phyloP scores from a whole-genome alignment of 495 filamentous ascomycete species.

The Penicillium coffeae region DNA sequence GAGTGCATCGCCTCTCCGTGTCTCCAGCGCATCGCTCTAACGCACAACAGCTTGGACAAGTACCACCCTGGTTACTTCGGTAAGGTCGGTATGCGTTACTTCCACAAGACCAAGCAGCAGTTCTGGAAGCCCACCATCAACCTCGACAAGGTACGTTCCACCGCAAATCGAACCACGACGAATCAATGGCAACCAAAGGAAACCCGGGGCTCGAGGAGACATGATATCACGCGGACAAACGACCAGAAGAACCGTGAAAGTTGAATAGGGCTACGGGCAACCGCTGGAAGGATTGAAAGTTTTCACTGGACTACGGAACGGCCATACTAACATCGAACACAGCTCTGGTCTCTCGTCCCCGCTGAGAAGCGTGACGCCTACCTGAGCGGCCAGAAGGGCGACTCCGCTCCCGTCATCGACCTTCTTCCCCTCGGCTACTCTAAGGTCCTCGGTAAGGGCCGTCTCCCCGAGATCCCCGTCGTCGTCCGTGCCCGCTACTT shows the following conservation, averaged over 20 bases:
- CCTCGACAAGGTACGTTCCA: conserved; percentile 72
- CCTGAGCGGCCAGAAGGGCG: conserved; percentile 64
- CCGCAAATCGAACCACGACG: neutral
- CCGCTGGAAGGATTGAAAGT: conserved; percentile 16
- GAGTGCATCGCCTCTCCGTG: neutral
- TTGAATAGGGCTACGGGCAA: neutral
- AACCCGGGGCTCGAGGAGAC: conserved; percentile 2
- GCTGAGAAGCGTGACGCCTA: conserved; percentile 80
- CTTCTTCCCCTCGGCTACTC: conserved; percentile 87
- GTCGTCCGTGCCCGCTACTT: conserved; percentile 87
- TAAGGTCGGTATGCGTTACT: conserved; percentile 95
- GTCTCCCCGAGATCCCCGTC: conserved; percentile 77
- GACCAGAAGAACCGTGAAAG: neutral
- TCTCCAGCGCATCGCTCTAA: neutral
- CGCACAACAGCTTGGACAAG: conserved; percentile 61
- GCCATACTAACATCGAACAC: conserved; percentile 3
- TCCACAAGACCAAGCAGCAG: conserved; percentile 84
- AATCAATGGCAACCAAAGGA: conserved; percentile 7
- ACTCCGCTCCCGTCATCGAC: conserved; percentile 88
- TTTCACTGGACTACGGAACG: conserved; percentile 1
- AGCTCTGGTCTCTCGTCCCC: conserved; percentile 83
- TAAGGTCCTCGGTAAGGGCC: conserved; percentile 91
- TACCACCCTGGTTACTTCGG: conserved; percentile 97
- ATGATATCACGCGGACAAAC: conserved; percentile 2
- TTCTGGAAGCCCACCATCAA: conserved; percentile 94